phyloP scores from a whole-genome alignment of 164 flowering plant genomes.

The Stephania japonica region DNA sequence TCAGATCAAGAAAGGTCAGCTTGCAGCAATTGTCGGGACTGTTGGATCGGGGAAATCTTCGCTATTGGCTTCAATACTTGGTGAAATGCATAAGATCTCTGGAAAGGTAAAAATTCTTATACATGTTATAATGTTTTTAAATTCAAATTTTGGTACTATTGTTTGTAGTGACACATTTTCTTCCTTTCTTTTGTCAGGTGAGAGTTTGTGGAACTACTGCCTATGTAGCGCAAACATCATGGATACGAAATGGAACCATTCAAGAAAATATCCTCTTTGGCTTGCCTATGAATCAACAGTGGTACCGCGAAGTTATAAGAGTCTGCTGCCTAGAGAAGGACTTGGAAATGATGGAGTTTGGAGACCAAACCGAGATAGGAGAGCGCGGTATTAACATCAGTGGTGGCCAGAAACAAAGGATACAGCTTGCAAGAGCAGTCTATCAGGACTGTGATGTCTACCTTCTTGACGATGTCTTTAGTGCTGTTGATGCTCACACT shows the following conservation, averaged over 20 bases:
- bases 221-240: slow-evolving; percentile 81
- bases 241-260: slow-evolving; percentile 97
- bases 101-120: slow-evolving; percentile 60
- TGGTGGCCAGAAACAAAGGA: slow-evolving; percentile 98
- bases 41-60: slow-evolving; percentile 98
- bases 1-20: slow-evolving; percentile 59
- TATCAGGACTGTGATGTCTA: slow-evolving; percentile 92
- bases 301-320: slow-evolving; percentile 60
- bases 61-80: slow-evolving; percentile 70
- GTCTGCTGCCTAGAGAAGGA: slow-evolving; percentile 89
- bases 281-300: slow-evolving; percentile 55
- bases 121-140: no score
- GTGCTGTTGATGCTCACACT: slow-evolving; percentile 99
- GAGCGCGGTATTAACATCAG: slow-evolving; percentile 99
- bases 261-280: slow-evolving; percentile 89
- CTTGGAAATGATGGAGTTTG: slow-evolving; percentile 97
- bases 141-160: no score
- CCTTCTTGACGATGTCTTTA: slow-evolving; percentile 92
- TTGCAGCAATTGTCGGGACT: slow-evolving; percentile 87
- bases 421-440: slow-evolving; percentile 96
- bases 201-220: slow-evolving; percentile 20
- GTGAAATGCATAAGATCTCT: slow-evolving; percentile 85
- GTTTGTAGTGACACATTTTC: not conserved
- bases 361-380: slow-evolving; percentile 99
- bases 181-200: slow-evolving; percentile 8